Evolutionary conservation across 2,329 filamentous ascomycete species (phyloP).

Genomic region (Penicillium olsonii): DNA sequence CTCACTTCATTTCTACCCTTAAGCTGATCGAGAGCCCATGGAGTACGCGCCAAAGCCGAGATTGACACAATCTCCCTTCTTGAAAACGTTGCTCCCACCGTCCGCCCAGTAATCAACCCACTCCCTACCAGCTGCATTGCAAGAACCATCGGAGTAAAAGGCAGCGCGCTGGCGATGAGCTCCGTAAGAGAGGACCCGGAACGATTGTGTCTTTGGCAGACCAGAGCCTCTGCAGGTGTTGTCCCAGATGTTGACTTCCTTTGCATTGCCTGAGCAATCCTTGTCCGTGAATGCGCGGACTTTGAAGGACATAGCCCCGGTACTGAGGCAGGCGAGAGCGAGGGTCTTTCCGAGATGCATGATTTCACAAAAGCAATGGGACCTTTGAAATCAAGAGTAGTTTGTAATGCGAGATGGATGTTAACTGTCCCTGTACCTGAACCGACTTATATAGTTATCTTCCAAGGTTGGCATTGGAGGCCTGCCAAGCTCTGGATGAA

Average conservation of each 20-base stretch:
- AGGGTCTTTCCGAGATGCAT: slow-evolving; percentile 4
- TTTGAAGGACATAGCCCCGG: neutral
- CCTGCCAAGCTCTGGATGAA: too few species aligned
- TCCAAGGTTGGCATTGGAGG: too few species aligned
- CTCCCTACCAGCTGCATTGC: neutral
- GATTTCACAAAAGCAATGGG: neutral
- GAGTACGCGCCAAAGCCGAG: neutral
- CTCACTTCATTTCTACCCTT: neutral
- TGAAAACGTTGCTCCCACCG: neutral
- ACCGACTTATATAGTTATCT: too few species aligned
- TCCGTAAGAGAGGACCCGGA: neutral
- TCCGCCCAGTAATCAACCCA: neutral
- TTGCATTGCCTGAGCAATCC: neutral
- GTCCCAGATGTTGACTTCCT: neutral
- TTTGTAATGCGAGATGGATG: too few species aligned
- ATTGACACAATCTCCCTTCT: neutral
- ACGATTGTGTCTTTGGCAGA: neutral
- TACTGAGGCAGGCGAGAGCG: neutral
- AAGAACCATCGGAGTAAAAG: neutral
- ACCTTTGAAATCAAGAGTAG: too few species aligned
- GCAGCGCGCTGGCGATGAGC: neutral
- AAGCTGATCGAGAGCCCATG: neutral
- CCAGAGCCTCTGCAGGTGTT: slow-evolving; percentile 1
- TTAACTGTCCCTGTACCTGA: too few species aligned
- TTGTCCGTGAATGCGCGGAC: neutral